Conservation (phyloP, 169 alveolate species). For the Blepharisma undulans region DNA sequence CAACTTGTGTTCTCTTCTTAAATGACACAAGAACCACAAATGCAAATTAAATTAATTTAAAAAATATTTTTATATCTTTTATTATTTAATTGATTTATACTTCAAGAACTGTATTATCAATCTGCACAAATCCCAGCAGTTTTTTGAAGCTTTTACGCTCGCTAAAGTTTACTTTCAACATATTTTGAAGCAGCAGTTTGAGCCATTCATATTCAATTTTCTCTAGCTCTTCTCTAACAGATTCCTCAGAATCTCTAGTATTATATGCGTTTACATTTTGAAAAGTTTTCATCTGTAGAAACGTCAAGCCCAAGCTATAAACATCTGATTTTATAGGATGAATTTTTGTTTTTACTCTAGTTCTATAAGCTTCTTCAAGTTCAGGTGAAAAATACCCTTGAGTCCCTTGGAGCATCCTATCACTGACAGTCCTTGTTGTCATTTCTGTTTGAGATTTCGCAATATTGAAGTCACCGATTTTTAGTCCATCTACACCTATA, state of each 20-base stretch:
- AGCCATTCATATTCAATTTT: not conserved
- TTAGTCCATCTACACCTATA: not conserved
- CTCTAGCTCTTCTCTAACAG: not conserved
- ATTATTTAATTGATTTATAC: not conserved
- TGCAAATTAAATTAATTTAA: not conserved
- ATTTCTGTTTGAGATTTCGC: not conserved
- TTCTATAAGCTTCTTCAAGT: not conserved
- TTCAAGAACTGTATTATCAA: not conserved
- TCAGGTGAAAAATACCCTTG: not conserved
- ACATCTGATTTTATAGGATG: conserved; percentile 48
- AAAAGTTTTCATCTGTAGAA: conserved; percentile 31
- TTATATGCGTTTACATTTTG: not conserved
- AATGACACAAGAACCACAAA: not conserved
- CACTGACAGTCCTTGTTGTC: not conserved
- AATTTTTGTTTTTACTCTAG: not conserved
- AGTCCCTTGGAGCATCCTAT: not conserved
- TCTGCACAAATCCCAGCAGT: not conserved
- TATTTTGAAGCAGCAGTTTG: not conserved
- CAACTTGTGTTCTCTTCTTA: not conserved
- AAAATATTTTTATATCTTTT: not conserved
- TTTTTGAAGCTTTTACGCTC: not conserved
- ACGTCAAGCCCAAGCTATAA: conserved; percentile 46
- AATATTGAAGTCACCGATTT: not conserved
- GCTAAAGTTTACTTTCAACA: not conserved
- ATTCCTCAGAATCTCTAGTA: not conserved